Conservation (phyloP, 164 flowering plant species). For the Berberis thunbergii region DNA sequence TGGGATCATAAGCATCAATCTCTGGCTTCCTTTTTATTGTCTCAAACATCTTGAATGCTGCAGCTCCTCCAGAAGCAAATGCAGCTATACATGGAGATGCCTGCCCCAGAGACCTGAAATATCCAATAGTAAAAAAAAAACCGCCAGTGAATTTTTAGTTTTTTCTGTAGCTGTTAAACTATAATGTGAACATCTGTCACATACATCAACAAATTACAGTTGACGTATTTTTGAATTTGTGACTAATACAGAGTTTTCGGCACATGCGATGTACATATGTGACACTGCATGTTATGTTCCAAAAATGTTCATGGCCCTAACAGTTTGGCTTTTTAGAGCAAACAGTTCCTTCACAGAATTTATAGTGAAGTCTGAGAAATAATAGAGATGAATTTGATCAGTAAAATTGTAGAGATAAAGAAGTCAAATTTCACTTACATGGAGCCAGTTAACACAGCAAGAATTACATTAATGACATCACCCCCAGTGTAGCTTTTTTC, state of each 20-base stretch:
- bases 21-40: constrained; percentile 35
- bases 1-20: constrained; percentile 37
- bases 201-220: no score
- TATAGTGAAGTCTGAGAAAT: no score
- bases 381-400: no score
- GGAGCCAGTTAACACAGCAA: constrained; percentile 62
- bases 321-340: no score
- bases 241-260: no score
- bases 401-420: neutral
- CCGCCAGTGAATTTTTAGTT: no score
- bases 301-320: no score
- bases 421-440: constrained; percentile 34
- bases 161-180: neutral
- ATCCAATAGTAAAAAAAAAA: neutral
- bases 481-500: constrained; percentile 67
- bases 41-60: constrained; percentile 50
- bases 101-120: constrained; percentile 39
- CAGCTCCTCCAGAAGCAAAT: constrained; percentile 52
- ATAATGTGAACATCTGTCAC: neutral
- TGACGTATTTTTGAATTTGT: no score
- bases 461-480: constrained; percentile 45
- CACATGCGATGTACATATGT: no score
- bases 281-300: no score
- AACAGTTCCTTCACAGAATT: no score
- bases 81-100: constrained; percentile 45